Percentiles rank a stretch among this genome's conserved stretches.
These are phyloP conservation scores for Lentinula detonsa DNA, from an alignment of 768 basidiomycete species.

Conservation along the genomic window DNA sequence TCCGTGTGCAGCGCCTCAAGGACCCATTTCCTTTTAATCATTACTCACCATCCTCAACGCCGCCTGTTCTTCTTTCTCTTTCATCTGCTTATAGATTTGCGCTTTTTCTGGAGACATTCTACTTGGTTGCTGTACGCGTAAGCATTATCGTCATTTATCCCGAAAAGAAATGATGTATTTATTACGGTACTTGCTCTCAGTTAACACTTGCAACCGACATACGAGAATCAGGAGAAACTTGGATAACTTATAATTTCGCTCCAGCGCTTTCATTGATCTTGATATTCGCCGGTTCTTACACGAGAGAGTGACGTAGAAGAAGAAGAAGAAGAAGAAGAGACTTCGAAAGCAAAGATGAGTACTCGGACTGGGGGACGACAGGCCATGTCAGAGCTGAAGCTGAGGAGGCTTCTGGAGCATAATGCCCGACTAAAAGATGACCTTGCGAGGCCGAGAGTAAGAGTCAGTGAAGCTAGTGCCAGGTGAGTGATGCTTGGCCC, in stretches of 20 bases:
- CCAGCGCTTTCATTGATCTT: not conserved
- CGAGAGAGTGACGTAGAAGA: not conserved
- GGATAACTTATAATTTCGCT: not conserved
- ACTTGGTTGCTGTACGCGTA: not conserved
- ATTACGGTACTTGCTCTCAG: too few relatives aligned
- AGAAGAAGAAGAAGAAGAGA: not conserved
- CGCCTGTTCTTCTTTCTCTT: not conserved
- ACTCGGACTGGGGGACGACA: slow-evolving; percentile 29
- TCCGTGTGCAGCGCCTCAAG: not conserved
- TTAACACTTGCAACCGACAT: too few relatives aligned
- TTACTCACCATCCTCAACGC: not conserved
- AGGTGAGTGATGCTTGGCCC: slow-evolving; percentile 35
- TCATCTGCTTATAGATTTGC: not conserved
- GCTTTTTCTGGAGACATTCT: not conserved
- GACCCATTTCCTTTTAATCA: not conserved
- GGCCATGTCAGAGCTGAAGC: slow-evolving; percentile 88
- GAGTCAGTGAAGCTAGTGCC: slow-evolving; percentile 67
- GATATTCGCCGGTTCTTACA: not conserved
- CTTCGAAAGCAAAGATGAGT: not conserved
- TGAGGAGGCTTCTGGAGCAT: slow-evolving; percentile 71
- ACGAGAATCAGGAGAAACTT: not conserved
- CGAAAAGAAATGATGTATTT: not conserved
- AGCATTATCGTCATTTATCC: not conserved
- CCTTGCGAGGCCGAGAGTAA: slow-evolving; percentile 61
- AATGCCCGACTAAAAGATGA: slow-evolving; percentile 70